These are phyloP conservation scores for Fusarium abutilonis DNA, from an alignment of 2,329 filamentous ascomycete species.

Conservation along the genomic window DNA sequence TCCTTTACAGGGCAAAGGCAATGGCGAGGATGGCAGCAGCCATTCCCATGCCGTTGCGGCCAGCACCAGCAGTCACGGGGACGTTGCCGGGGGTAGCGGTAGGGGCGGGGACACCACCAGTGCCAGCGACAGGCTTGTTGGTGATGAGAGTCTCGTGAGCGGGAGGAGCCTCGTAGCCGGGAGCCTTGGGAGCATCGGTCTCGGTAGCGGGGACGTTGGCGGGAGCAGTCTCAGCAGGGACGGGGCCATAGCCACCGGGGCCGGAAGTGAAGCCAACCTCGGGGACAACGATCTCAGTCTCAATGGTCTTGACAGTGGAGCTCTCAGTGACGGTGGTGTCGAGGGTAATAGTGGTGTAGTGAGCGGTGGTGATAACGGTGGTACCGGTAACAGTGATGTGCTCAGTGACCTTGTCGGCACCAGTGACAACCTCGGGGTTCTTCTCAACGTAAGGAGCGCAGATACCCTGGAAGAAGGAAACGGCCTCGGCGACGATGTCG, in stretches of 20 bases:
- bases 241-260: slow-evolving; percentile 33
- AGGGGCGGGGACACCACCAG: slow-evolving; percentile 49
- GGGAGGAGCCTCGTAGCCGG: slow-evolving; percentile 34
- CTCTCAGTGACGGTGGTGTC: slow-evolving; percentile 59
- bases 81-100: slow-evolving; percentile 50
- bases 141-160: slow-evolving; percentile 43
- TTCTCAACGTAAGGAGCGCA: slow-evolving; percentile 77
- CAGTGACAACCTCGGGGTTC: slow-evolving; percentile 89
- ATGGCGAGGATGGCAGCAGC: slow-evolving; percentile 57
- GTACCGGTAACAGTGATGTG: slow-evolving; percentile 65
- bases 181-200: slow-evolving; percentile 25
- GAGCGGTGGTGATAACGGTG: slow-evolving; percentile 61
- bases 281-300: slow-evolving; percentile 64
- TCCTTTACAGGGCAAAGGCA: slow-evolving; percentile 58
- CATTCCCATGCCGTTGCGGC: slow-evolving; percentile 58
- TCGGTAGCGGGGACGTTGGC: slow-evolving; percentile 53
- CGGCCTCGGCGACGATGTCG: slow-evolving; percentile 73
- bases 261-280: slow-evolving; percentile 61
- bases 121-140: slow-evolving; percentile 43
- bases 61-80: slow-evolving; percentile 54
- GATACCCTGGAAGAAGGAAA: slow-evolving; percentile 90
- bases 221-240: slow-evolving; percentile 51
- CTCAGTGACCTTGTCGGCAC: slow-evolving; percentile 71
- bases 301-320: slow-evolving; percentile 59
- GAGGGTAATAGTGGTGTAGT: slow-evolving; percentile 63